Conservation (phyloP, 495 filamentous ascomycete genomes). For the Aspergillus incahuasiensis region DNA sequence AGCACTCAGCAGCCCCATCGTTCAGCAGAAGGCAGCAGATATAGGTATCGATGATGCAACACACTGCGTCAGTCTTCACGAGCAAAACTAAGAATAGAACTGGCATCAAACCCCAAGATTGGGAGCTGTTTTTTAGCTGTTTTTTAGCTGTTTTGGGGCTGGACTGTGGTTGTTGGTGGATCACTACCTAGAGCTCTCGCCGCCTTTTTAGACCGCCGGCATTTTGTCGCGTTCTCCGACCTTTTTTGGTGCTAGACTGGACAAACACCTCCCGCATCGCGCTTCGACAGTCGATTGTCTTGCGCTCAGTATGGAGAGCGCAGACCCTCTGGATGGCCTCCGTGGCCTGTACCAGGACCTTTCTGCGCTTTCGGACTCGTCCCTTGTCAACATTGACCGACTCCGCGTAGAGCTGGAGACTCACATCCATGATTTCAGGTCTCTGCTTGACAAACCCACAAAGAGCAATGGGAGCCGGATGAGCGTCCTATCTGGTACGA, state of each 20-base stretch:
- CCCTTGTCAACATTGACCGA: constrained; percentile 57
- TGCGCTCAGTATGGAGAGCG: constrained; percentile 54
- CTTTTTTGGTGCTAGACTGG: constrained; percentile 24
- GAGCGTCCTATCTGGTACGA: constrained; percentile 50
- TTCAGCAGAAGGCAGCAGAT: background rate
- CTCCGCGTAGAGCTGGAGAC: constrained; percentile 63
- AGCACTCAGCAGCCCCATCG: background rate
- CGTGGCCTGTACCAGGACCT: constrained; percentile 77
- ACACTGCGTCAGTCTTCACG: background rate
- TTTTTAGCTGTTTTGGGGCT: background rate
- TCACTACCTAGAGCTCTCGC: constrained; percentile 8
- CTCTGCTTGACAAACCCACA: constrained; percentile 68
- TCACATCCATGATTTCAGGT: constrained; percentile 66
- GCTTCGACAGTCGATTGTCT: constrained; percentile 12
- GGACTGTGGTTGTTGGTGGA: constrained; percentile 8
- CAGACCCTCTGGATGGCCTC: constrained; percentile 60
- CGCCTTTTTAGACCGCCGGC: constrained; percentile 26
- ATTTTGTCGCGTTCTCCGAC: constrained; percentile 40
- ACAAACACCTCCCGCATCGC: constrained; percentile 24
- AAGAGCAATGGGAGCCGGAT: constrained; percentile 66
- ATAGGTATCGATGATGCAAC: background rate
- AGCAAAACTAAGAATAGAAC: background rate
- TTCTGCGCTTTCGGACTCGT: constrained; percentile 56
- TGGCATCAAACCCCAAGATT: background rate
- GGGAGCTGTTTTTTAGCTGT: too few relatives aligned